Conservation (phyloP, 2,329 filamentous ascomycete species). For the Truncatella angustata region DNA sequence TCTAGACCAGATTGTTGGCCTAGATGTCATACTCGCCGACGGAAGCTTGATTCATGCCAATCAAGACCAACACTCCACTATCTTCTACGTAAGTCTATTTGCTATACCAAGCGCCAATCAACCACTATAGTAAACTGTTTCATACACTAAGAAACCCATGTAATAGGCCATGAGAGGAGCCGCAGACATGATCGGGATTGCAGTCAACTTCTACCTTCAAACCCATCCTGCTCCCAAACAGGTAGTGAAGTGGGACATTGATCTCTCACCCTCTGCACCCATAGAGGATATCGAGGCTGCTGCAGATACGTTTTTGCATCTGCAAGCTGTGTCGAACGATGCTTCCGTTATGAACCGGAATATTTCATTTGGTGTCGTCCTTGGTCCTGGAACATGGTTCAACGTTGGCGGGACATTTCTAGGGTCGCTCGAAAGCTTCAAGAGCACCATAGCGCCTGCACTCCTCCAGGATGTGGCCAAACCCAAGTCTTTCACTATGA, state of each 20-base stretch:
- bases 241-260: slow-evolving; percentile 34
- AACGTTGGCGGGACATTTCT: slow-evolving; percentile 27
- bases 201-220: slow-evolving; percentile 32
- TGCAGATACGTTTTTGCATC: background rate
- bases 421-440: slow-evolving; percentile 23
- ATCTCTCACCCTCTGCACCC: slow-evolving; percentile 11
- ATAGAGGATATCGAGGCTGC: background rate
- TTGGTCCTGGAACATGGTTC: slow-evolving; percentile 19
- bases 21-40: slow-evolving; percentile 43
- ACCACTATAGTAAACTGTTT: too few species aligned
- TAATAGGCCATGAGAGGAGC: slow-evolving; percentile 38
- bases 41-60: slow-evolving; percentile 19
- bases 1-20: slow-evolving; percentile 47
- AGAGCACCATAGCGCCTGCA: slow-evolving; percentile 20
- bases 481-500: background rate
- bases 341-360: slow-evolving; percentile 24
- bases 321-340: slow-evolving; percentile 33
- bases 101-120: background rate
- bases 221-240: slow-evolving; percentile 29
- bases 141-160: background rate
- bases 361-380: slow-evolving; percentile 27
- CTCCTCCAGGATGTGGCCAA: slow-evolving; percentile 21
- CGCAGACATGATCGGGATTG: slow-evolving; percentile 38
- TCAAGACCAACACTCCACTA: slow-evolving; percentile 16
- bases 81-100: slow-evolving; percentile 26